phyloP scores from a whole-genome alignment of 2,329 filamentous ascomycete genomes.

The Cladorrhinum sp. region DNA sequence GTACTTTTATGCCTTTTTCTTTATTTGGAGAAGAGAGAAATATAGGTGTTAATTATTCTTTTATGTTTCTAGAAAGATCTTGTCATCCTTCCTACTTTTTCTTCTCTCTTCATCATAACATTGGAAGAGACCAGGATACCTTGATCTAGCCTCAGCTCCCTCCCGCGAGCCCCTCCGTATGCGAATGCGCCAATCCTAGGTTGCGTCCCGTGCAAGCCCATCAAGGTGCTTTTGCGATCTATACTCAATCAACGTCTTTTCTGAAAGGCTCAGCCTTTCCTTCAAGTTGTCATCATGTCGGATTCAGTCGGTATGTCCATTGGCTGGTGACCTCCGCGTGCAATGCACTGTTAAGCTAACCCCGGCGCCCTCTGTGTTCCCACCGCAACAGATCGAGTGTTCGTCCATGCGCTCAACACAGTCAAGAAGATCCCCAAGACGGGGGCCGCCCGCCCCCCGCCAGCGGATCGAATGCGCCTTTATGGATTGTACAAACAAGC shows the following conservation, averaged over 20 bases:
- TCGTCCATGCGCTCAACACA: conserved; percentile 97
- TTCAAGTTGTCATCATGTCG: conserved; percentile 39
- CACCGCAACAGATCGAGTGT: conserved; percentile 77
- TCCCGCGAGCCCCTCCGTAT: conserved; percentile 4
- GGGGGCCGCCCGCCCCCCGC: conserved; percentile 82
- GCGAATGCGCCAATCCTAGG: conserved; percentile 13
- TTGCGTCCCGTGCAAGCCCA: background rate
- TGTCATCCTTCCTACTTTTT: background rate
- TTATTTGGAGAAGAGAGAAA: background rate
- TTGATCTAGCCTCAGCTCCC: background rate
- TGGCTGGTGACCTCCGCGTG: background rate
- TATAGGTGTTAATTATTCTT: background rate
- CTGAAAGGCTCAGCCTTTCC: background rate
- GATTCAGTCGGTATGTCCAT: conserved; percentile 50
- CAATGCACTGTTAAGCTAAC: background rate
- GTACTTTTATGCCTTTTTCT: background rate
- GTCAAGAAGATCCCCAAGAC: conserved; percentile 97
- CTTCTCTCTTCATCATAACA: background rate
- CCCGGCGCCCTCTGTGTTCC: background rate
- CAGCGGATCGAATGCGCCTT: conserved; percentile 79
- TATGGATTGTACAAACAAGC: conserved; percentile 99
- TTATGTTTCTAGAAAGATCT: background rate
- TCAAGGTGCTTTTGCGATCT: background rate
- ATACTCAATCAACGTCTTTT: background rate
- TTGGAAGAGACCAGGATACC: background rate